Evolutionary conservation across 2,329 filamentous ascomycete species (phyloP), one percentile per base, ranked within the genome.

Genomic region (Teratosphaeria epicoccoides): DNA sequence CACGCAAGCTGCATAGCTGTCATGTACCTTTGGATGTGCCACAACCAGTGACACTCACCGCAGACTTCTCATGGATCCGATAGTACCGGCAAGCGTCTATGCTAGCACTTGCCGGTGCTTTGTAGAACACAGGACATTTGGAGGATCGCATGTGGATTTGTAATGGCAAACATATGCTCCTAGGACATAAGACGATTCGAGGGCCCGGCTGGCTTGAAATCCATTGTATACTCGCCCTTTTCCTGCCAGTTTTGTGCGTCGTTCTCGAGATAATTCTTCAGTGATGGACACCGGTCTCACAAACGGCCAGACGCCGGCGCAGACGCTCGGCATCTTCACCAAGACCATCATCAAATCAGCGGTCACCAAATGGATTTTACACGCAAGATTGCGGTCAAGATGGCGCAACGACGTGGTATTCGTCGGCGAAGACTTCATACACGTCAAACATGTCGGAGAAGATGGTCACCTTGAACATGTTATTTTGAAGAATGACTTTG

Each of bases 371-470:
- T 85, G 80, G 73, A 84, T 96, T 43, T 72, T 95, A 12, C 87
- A 89, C 11, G 87, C 84, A n/a, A 81, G 84, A 54, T 74, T 97
- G 53, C 79, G 90, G 52, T 83, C 83, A 51, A 74, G 76, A 49
- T 69, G 76, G 43, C 75, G 82, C 54, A 89, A 93, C 59, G 90
- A 97, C 71, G 81, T 96, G 57, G 84, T 90, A 33, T 88, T 95
- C 61, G 78, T 98, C 52, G 87, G 89, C 50, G 85, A 95, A 58
- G 79, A 85, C 56, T 87, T 82, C 60, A 78, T 98, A 44, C 84
- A 91, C 59, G 81, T 97, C 57, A 85, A 83, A 60, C 85, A 95
- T 26, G 59, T 66, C 43, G 58, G 55, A n/a, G 28, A 55, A 2
- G 80, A 86, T 63, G 83, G 83, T 1, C 83, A 85, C 61, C 76